Percentiles rank a stretch among this genome's conserved stretches.
Conservation (phyloP, 176 grass and related monocot species). For the Zea mays region Zm-B73-REFERENCE-NAM-5.0 NC_050098.1:192124501-192125000, state of each 20-base stretch:
- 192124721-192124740: too few relatives aligned
- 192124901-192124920: not conserved
- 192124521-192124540: not conserved
- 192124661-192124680: not conserved
- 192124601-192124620: too few relatives aligned
- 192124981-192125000: not conserved
- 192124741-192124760: not conserved
- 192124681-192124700: not conserved
- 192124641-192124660: not conserved
- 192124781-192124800: not conserved
- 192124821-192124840: not conserved
- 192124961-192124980: not conserved
- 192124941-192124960: not conserved
- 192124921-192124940: not conserved
- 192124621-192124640: not conserved
- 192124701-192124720: too few relatives aligned
- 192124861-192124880: not conserved
- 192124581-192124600: too few relatives aligned
- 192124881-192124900: slow-evolving; percentile 18
- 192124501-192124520: not conserved
- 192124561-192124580: too few relatives aligned
- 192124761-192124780: not conserved
- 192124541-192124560: not conserved
- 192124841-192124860: not conserved
- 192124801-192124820: slow-evolving; percentile 5